Evolutionary conservation across 345 rosid species (phyloP).

Genomic region (Euphorbia tirucalli): DNA sequence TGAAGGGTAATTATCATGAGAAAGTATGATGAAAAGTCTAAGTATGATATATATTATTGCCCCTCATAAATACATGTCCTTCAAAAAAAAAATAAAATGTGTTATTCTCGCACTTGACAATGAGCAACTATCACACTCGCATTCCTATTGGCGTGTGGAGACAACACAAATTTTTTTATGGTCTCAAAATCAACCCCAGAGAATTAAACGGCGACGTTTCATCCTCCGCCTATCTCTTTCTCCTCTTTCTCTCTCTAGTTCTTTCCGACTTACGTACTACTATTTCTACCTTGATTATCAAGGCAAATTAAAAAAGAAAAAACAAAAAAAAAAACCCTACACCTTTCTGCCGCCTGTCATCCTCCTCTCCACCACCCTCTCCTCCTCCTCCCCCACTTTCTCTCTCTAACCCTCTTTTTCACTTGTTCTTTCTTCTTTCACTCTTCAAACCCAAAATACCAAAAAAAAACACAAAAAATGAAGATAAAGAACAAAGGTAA

Average conservation of each 20-base stretch:
- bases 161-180: too few relatives aligned
- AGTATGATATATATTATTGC: too few relatives aligned
- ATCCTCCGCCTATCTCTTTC: not conserved
- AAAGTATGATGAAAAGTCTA: too few relatives aligned
- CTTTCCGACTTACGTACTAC: not conserved
- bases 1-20: too few relatives aligned
- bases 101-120: too few relatives aligned
- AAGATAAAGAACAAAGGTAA: slow-evolving; percentile 86
- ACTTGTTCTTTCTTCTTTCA: not conserved
- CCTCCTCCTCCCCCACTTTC: not conserved
- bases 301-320: not conserved
- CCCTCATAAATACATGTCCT: too few relatives aligned
- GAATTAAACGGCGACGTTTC: not conserved
- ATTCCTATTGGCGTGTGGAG: not conserved
- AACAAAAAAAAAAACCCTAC: slow-evolving; percentile 9
- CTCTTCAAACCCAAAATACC: not conserved
- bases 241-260: not conserved
- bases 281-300: slow-evolving; percentile 5
- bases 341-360: not conserved
- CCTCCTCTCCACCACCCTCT: not conserved
- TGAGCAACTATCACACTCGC: not conserved
- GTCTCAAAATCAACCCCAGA: not conserved
- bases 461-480: slow-evolving; percentile 28
- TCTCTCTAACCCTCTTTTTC: not conserved
- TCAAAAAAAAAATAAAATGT: too few relatives aligned